These are phyloP conservation scores for Pyrus hybrid DNA, from an alignment of 331 rosid genomes.

Conservation along the genomic window DNA sequence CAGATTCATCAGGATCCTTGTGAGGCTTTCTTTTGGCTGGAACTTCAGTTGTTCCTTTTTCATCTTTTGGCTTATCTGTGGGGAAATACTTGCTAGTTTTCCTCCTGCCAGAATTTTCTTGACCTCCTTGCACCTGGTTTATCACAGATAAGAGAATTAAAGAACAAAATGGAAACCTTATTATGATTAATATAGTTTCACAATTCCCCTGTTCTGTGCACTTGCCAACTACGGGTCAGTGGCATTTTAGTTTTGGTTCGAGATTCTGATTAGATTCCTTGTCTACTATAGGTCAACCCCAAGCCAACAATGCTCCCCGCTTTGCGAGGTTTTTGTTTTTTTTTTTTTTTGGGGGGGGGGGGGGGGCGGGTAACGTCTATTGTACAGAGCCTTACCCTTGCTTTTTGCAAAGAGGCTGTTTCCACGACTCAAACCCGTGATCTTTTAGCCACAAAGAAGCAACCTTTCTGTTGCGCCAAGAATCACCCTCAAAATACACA, in stretches of 20 bases:
- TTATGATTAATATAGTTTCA: background rate
- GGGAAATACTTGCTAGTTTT: conserved; percentile 72
- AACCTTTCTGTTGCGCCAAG: background rate
- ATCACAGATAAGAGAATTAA: background rate
- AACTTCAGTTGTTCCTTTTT: conserved; percentile 35
- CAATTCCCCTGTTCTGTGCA: background rate
- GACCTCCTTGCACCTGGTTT: conserved; percentile 40
- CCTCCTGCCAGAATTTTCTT: conserved; percentile 60
- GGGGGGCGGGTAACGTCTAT: too few relatives aligned
- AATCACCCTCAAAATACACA: background rate
- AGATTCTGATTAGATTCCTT: background rate
- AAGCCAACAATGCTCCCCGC: background rate
- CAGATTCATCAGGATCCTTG: conserved; percentile 31
- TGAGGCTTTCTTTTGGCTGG: conserved; percentile 62
- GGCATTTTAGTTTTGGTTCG: background rate
- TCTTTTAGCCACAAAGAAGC: too few relatives aligned
- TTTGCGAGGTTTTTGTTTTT: too few relatives aligned
- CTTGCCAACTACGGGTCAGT: background rate
- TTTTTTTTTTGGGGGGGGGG: too few relatives aligned
- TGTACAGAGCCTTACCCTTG: background rate
- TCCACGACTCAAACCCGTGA: background rate
- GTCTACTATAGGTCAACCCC: background rate
- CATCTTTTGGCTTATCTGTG: conserved; percentile 42
- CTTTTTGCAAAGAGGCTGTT: background rate
- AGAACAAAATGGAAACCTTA: background rate